These are phyloP conservation scores for Colletotrichum sp. DNA, from an alignment of 2,329 filamentous ascomycete species.

Conservation along the genomic window DNA sequence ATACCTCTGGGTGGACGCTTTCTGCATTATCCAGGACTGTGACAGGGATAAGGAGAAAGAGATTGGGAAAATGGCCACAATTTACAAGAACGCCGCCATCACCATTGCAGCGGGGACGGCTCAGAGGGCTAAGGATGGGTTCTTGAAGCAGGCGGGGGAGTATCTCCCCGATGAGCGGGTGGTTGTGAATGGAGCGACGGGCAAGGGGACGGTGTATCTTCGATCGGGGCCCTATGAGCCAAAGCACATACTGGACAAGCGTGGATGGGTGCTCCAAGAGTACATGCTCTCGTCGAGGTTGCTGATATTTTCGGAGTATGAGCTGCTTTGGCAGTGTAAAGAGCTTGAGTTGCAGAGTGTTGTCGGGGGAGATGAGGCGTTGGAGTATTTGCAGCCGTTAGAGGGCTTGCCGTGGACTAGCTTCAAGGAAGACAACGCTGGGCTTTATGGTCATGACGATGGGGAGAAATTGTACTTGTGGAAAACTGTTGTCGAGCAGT, in stretches of 20 bases:
- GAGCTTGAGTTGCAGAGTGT: slow-evolving; percentile 8
- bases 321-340: slow-evolving; percentile 23
- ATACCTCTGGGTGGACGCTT: slow-evolving; percentile 23
- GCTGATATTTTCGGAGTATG: slow-evolving; percentile 20
- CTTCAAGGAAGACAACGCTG: background rate
- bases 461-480: background rate
- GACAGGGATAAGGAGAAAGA: slow-evolving; percentile 7
- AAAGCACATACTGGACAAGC: slow-evolving; percentile 2
- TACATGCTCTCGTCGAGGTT: slow-evolving; percentile 22
- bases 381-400: slow-evolving; percentile 11
- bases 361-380: background rate
- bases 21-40: slow-evolving; percentile 24
- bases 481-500: slow-evolving; percentile 5
- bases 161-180: no score
- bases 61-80: slow-evolving; percentile 11
- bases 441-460: background rate
- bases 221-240: background rate
- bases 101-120: slow-evolving; percentile 7
- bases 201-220: background rate
- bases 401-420: background rate
- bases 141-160: no score
- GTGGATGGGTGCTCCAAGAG: slow-evolving; percentile 24
- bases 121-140: background rate
- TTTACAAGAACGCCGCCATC: slow-evolving; percentile 15
- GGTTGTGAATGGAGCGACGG: no score